A percentile compares a stretch with the other conserved stretches of the same genome.
phyloP scores from a whole-genome alignment of 2,329 filamentous ascomycete genomes.

The Calonectria henricotiae region DNA sequence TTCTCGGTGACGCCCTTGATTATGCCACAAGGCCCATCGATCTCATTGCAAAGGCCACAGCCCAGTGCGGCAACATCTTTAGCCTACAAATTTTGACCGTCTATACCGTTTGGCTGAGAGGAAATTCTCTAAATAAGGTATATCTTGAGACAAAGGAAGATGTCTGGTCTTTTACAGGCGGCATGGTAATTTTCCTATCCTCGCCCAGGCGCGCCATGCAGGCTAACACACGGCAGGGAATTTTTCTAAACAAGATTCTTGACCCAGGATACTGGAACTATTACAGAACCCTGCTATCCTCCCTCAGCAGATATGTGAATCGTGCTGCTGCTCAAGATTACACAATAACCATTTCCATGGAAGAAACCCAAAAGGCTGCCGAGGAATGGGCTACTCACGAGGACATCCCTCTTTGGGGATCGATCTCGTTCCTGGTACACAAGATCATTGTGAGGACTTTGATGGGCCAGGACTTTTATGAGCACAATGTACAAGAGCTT shows the following conservation, averaged over 20 bases:
- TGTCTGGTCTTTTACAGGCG: constrained; percentile 36
- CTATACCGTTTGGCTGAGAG: constrained; percentile 33
- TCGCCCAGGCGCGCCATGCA: too few species aligned
- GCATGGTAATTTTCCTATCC: constrained; percentile 21
- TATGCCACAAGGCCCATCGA: constrained; percentile 32
- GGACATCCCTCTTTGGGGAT: constrained; percentile 23
- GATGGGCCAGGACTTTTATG: constrained; percentile 37
- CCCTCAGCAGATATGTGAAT: constrained; percentile 34
- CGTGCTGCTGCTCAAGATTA: constrained; percentile 31
- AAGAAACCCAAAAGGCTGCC: constrained; percentile 31
- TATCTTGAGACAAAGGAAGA: constrained; percentile 34
- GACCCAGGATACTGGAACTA: constrained; percentile 32
- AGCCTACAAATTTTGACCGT: constrained; percentile 33
- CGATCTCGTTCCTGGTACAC: constrained; percentile 31
- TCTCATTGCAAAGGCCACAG: constrained; percentile 30
- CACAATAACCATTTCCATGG: constrained; percentile 6
- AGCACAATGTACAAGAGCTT: constrained; percentile 20
- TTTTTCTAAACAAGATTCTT: constrained; percentile 37
- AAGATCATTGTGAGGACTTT: constrained; percentile 34
- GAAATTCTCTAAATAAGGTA: constrained; percentile 32
- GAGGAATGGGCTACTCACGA: constrained; percentile 24
- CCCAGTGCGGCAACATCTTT: constrained; percentile 32
- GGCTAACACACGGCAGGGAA: constrained; percentile 24
- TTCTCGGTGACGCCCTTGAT: constrained; percentile 33
- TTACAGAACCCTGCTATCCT: constrained; percentile 28